phyloP scores from a whole-genome alignment of 2,329 filamentous ascomycete genomes.

The Talaromyces verruculosus region DNA sequence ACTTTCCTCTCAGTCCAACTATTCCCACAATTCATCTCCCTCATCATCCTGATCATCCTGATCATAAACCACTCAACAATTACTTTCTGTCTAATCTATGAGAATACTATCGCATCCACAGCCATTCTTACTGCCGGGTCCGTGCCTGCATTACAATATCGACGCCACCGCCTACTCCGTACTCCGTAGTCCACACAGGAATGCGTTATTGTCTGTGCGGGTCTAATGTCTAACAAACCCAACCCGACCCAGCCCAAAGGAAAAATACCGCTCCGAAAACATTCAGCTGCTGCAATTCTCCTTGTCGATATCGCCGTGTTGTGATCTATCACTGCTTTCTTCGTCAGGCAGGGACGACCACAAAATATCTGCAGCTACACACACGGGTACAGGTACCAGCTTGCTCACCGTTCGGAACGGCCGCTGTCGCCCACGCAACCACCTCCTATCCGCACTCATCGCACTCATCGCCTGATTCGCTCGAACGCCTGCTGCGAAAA shows the following conservation, averaged over 20 bases:
- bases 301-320: neutral
- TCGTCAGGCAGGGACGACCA: neutral
- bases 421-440: conserved; percentile 4
- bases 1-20: neutral
- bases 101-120: neutral
- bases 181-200: conserved; percentile 14
- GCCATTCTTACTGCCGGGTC: conserved; percentile 10
- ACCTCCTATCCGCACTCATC: conserved; percentile 6
- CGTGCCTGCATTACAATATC: conserved; percentile 20
- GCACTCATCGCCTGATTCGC: conserved; percentile 6
- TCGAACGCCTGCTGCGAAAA: neutral
- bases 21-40: neutral
- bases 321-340: conserved; percentile 6
- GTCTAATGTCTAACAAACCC: conserved; percentile 17
- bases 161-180: conserved; percentile 19
- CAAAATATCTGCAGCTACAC: neutral
- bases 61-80: neutral
- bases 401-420: neutral
- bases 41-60: neutral
- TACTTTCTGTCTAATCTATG: neutral
- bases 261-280: conserved; percentile 16
- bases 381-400: neutral
- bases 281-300: conserved; percentile 7
- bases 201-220: conserved; percentile 22
- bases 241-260: conserved; percentile 1